A percentile compares a stretch with the other conserved stretches of the same genome.
Conservation (phyloP, 2,329 filamentous ascomycete species). For the Metarhizium brunneum region DNA sequence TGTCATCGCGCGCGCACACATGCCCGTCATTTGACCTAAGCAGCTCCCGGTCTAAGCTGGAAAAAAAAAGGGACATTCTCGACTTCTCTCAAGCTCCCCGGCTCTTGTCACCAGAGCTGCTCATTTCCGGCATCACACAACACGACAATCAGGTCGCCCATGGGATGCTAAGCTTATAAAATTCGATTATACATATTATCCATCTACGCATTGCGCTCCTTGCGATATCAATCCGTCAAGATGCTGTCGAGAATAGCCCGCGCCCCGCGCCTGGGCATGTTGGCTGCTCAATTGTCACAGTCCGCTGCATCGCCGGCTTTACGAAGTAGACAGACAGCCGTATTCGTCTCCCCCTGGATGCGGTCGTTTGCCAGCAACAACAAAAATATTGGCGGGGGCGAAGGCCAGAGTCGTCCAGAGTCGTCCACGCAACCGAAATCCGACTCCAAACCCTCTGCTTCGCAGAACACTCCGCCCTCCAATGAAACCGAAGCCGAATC, state of each 20-base stretch:
- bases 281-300: constrained; percentile 18
- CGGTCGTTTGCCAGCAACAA: constrained; percentile 18
- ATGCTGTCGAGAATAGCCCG: constrained; percentile 31
- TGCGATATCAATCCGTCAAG: constrained; percentile 9
- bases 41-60: neutral
- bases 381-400: constrained; percentile 2
- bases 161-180: constrained; percentile 4
- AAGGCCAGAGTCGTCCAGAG: constrained; percentile 6
- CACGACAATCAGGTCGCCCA: neutral
- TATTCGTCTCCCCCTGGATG: constrained; percentile 17
- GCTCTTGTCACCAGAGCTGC: neutral
- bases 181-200: neutral
- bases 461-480: neutral
- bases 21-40: neutral
- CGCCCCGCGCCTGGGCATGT: constrained; percentile 23
- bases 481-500: constrained; percentile 9
- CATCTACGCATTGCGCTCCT: neutral
- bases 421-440: constrained; percentile 3
- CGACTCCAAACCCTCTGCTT: constrained; percentile 4
- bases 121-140: neutral
- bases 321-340: constrained; percentile 14
- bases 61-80: neutral
- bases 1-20: neutral
- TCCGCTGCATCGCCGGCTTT: constrained; percentile 16
- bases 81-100: neutral